phyloP scores from a whole-genome alignment of 139 green algal species.

The Picochlorum costavermella region DNA sequence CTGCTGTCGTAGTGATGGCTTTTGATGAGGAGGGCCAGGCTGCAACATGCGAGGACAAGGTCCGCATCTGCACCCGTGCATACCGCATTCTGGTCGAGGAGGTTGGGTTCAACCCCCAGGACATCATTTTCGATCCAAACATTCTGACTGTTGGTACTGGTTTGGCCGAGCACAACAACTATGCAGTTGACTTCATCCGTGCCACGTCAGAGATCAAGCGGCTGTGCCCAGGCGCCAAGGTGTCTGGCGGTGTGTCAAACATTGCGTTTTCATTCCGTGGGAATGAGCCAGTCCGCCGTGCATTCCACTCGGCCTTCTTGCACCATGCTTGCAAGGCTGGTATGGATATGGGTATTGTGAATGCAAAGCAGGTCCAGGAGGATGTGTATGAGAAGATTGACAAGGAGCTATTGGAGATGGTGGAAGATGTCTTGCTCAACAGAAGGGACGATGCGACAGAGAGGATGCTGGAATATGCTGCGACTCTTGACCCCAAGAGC shows the following conservation, averaged over 20 bases:
- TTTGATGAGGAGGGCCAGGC: conserved; percentile 94
- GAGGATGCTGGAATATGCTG: conserved; percentile 88
- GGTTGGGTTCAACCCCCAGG: conserved; percentile 87
- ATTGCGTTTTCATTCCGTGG: conserved; percentile 97
- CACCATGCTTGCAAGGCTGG: conserved; percentile 87
- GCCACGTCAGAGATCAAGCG: conserved; percentile 90
- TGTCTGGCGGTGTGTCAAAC: conserved; percentile 95
- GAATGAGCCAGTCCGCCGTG: conserved; percentile 89
- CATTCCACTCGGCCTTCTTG: conserved; percentile 91
- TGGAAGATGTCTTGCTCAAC: conserved; percentile 99
- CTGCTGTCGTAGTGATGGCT: conserved; percentile 96
- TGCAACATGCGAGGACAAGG: conserved; percentile 64
- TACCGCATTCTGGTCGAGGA: conserved; percentile 93
- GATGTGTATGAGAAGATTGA: conserved; percentile 96
- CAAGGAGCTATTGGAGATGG: conserved; percentile 92
- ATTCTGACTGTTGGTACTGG: conserved; percentile 97
- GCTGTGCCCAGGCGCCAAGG: conserved; percentile 87
- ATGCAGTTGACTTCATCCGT: conserved; percentile 95
- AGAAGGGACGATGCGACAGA: conserved; percentile 90
- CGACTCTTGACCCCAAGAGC: conserved; percentile 83
- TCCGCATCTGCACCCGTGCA: conserved; percentile 86
- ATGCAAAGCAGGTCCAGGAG: conserved; percentile 79
- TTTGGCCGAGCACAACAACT: conserved; percentile 98
- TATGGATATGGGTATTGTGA: conserved; percentile 99
- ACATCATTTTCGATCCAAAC: conserved; percentile 99